Conservation (phyloP, 169 alveolate genomes). For the Plasmodium cynomolgi region DNA sequence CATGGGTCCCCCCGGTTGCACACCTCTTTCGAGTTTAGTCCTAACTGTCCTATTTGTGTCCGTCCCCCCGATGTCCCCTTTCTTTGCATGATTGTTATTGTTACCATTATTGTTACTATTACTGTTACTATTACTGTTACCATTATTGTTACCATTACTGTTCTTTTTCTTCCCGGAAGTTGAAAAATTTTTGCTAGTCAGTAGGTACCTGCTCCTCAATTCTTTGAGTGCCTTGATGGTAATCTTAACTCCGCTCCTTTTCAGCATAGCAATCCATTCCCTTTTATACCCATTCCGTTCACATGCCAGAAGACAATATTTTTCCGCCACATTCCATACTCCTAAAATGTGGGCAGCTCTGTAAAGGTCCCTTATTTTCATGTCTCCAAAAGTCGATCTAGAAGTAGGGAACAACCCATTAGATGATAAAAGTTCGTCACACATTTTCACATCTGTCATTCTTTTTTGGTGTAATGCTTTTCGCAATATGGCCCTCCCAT, state of each 20-base stretch:
- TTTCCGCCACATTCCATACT: constrained; percentile 84
- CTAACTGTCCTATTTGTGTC: background rate
- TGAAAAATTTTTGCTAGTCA: background rate
- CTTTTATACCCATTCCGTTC: constrained; percentile 80
- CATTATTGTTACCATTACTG: background rate
- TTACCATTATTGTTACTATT: background rate
- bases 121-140: too few relatives aligned
- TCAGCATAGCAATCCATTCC: constrained; percentile 80
- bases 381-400: constrained; percentile 83
- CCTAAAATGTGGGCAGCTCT: constrained; percentile 84
- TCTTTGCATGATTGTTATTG: background rate
- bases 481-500: constrained; percentile 82
- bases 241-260: constrained; percentile 68
- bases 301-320: constrained; percentile 83
- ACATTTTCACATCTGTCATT: constrained; percentile 77
- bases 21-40: background rate
- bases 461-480: constrained; percentile 84
- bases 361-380: constrained; percentile 83
- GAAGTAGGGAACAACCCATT: constrained; percentile 81
- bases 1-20: background rate
- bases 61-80: background rate
- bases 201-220: constrained; percentile 69
- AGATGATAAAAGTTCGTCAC: constrained; percentile 83
- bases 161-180: constrained; percentile 5
- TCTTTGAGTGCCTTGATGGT: constrained; percentile 84